Percentiles rank a stretch among this genome's conserved stretches.
Evolutionary conservation across 495 filamentous ascomycete species (phyloP).

Genomic region (Polyplosphaeria fusca): DNA sequence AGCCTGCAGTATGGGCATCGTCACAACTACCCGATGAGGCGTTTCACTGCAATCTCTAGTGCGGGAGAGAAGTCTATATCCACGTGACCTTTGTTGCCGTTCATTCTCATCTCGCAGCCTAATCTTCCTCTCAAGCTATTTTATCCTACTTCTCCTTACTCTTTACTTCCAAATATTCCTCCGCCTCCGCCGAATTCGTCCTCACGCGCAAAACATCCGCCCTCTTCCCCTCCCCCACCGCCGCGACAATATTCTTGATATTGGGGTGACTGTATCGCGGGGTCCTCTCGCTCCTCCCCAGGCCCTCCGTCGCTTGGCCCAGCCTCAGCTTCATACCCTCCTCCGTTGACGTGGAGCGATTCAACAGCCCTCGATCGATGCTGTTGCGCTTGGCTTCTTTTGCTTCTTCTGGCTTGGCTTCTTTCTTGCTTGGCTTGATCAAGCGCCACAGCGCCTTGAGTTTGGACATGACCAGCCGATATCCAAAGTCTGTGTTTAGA

Average conservation of each 20-base stretch:
- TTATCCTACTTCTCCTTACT: too few species aligned
- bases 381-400: not conserved
- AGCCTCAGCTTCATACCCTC: conserved; percentile 17
- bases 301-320: not conserved
- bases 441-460: conserved; percentile 12
- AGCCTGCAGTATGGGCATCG: too few species aligned
- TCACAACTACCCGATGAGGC: too few species aligned
- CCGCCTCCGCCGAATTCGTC: not conserved
- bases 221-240: conserved; percentile 5
- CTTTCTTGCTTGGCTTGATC: conserved; percentile 5
- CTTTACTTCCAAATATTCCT: too few species aligned
- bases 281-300: not conserved
- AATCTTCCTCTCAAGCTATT: too few species aligned
- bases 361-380: not conserved
- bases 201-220: not conserved
- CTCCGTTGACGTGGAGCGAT: conserved; percentile 14
- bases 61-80: too few species aligned
- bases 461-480: conserved; percentile 20
- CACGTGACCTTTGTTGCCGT: too few species aligned
- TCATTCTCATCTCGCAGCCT: too few species aligned
- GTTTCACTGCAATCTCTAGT: too few species aligned
- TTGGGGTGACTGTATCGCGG: conserved; percentile 1
- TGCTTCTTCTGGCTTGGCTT: not conserved
- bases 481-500: conserved; percentile 39
- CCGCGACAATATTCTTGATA: conserved; percentile 17